Conservation (phyloP, 257 asterid genomes). For the Salvia miltiorrhiza region DNA sequence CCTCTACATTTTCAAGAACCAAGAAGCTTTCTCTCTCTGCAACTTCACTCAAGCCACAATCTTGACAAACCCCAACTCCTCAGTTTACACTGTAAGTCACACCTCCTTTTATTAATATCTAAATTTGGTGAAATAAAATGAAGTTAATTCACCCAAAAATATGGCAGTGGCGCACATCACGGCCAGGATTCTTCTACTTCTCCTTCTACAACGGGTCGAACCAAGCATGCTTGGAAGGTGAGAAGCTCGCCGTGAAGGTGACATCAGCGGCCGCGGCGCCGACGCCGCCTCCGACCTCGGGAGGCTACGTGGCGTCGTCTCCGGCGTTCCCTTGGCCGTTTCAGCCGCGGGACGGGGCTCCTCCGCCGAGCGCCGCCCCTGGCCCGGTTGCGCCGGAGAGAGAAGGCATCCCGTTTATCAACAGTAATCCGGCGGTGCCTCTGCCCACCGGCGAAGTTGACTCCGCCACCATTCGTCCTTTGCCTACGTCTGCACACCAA, state of each 20-base stretch:
- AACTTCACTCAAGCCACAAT: constrained; percentile 79
- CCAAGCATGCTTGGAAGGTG: constrained; percentile 57
- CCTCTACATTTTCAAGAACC: constrained; percentile 85
- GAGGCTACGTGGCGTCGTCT: constrained; percentile 74
- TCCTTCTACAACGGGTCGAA: constrained; percentile 74
- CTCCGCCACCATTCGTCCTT: constrained; percentile 77
- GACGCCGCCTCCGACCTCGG: constrained; percentile 61
- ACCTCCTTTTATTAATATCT: neutral
- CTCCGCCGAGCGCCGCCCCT: constrained; percentile 69
- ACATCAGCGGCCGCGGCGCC: constrained; percentile 52
- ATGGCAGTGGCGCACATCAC: constrained; percentile 81
- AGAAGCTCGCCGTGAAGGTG: constrained; percentile 72
- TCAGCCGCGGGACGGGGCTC: constrained; percentile 47
- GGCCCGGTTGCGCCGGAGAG: constrained; percentile 49
- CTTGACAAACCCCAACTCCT: constrained; percentile 66
- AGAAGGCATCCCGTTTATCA: constrained; percentile 74
- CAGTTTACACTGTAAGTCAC: constrained; percentile 57
- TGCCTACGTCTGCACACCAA: constrained; percentile 44
- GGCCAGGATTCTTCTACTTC: constrained; percentile 82
- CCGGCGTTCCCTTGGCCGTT: constrained; percentile 93
- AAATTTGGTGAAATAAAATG: too few relatives aligned
- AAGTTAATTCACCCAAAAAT: constrained; percentile 19
- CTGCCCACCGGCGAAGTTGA: constrained; percentile 97
- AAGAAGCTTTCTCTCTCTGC: constrained; percentile 64
- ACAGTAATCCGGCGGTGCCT: constrained; percentile 94